Evolutionary conservation across 441 rosid genomes (phyloP).

Genomic region (Croton laevigatus): DNA sequence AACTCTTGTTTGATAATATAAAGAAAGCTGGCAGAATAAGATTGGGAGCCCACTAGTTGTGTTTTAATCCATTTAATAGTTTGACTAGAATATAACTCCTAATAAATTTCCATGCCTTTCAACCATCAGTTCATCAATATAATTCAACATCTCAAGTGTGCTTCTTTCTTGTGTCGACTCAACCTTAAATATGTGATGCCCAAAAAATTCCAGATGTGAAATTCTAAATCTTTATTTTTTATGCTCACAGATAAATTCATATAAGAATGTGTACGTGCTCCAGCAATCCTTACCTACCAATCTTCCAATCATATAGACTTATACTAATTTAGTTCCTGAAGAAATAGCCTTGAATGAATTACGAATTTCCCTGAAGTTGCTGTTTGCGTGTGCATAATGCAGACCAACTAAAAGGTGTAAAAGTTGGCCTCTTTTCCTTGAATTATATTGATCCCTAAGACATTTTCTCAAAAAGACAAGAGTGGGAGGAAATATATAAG

Average conservation of each 20-base stretch:
- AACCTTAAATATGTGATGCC: neutral
- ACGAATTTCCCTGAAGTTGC: too few relatives aligned
- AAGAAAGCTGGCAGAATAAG: neutral
- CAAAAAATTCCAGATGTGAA: neutral
- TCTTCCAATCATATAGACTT: neutral
- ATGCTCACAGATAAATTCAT: too few relatives aligned
- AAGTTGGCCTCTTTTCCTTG: neutral
- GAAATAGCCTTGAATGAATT: too few relatives aligned
- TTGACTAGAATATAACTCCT: neutral
- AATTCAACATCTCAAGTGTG: neutral
- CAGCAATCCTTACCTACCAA: neutral
- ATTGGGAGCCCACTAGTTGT: too few relatives aligned
- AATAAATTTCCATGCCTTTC: neutral
- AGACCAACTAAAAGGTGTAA: too few relatives aligned
- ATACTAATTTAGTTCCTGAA: too few relatives aligned
- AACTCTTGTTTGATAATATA: neutral
- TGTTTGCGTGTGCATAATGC: too few relatives aligned
- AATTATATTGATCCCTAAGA: neutral
- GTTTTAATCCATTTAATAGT: neutral
- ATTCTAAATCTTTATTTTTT: neutral
- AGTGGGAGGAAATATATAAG: too few relatives aligned
- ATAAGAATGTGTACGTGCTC: too few relatives aligned
- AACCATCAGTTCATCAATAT: neutral
- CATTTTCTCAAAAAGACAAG: too few relatives aligned
- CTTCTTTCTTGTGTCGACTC: neutral